These are phyloP conservation scores for Tetradesmus lagerheimii DNA, from an alignment of 139 green algal species.

Conservation along the genomic window DNA sequence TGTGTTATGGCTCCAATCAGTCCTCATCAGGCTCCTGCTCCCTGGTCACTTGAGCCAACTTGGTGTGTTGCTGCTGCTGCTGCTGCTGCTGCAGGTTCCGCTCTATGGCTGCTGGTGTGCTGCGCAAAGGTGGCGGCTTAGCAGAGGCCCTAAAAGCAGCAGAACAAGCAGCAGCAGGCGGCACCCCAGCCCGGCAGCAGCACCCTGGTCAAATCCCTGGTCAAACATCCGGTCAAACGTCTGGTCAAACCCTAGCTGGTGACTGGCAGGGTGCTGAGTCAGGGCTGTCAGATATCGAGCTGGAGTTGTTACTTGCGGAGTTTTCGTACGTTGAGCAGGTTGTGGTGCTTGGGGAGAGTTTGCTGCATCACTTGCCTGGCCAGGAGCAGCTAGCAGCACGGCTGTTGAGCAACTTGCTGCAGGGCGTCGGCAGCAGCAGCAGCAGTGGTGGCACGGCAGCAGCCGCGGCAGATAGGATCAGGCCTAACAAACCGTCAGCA, in stretches of 20 bases:
- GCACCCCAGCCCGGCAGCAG: not conserved
- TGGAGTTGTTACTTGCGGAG: constrained; percentile 66
- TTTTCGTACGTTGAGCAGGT: constrained; percentile 67
- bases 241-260: not conserved
- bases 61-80: too few species aligned
- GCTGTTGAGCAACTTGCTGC: constrained; percentile 42
- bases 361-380: constrained; percentile 56
- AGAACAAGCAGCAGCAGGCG: not conserved
- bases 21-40: too few species aligned
- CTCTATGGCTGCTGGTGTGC: constrained; percentile 27
- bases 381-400: constrained; percentile 3
- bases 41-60: too few species aligned
- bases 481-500: not conserved
- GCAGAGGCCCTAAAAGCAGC: not conserved
- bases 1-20: too few species aligned
- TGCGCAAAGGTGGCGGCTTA: constrained; percentile 31
- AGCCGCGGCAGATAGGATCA: not conserved
- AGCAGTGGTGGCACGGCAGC: constrained; percentile 16
- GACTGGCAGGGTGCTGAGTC: constrained; percentile 35
- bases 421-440: constrained; percentile 22
- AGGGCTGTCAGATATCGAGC: constrained; percentile 55
- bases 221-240: not conserved
- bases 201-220: not conserved
- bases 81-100: constrained; percentile 43
- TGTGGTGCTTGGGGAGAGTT: constrained; percentile 59